phyloP scores from a whole-genome alignment of 176 grass and related monocot species.

The Cenchrus americanus region DNA sequence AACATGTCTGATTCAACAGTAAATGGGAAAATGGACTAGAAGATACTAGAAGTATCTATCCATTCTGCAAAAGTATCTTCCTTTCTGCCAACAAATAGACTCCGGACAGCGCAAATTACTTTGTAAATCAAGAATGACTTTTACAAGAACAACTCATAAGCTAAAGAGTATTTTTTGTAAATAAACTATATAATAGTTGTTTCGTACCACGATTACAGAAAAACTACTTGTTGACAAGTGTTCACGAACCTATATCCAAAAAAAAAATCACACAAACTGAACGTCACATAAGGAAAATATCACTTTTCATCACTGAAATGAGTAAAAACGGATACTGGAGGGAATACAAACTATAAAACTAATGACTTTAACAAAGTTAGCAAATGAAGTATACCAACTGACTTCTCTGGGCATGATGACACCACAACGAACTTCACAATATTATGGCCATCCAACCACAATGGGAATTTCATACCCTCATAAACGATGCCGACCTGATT shows the following conservation, averaged over 20 bases:
- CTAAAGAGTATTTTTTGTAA: background rate
- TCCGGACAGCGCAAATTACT: background rate
- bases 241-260: background rate
- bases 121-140: background rate
- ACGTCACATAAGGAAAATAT: background rate
- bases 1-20: background rate
- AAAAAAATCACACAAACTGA: background rate
- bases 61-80: background rate
- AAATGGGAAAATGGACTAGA: conserved; percentile 11
- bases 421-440: conserved; percentile 85
- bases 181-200: background rate
- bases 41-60: background rate
- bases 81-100: conserved; percentile 2
- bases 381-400: conserved; percentile 55
- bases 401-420: conserved; percentile 72
- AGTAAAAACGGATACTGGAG: conserved; percentile 16
- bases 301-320: conserved; percentile 11
- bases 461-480: conserved; percentile 92
- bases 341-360: background rate
- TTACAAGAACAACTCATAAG: background rate
- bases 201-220: conserved; percentile 15
- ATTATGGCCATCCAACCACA: conserved; percentile 90
- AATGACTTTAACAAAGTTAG: conserved; percentile 14
- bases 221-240: conserved; percentile 18
- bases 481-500: conserved; percentile 86